phyloP scores from a whole-genome alignment of 2,329 filamentous ascomycete genomes.

The Claviceps citrina region DNA sequence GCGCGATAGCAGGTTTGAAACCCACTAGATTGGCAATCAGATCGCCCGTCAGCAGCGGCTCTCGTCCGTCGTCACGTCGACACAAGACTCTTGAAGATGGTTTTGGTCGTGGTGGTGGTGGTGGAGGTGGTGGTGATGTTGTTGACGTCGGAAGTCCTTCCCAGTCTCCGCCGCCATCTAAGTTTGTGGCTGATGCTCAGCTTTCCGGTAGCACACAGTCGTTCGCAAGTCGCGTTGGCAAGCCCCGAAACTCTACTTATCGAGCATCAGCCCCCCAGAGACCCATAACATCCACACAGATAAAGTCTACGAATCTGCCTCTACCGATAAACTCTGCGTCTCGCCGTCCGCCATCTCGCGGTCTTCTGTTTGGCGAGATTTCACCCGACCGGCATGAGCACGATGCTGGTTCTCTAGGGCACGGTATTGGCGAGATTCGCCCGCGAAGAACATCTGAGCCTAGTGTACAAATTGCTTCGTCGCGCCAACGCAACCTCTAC shows the following conservation, averaged over 20 bases:
- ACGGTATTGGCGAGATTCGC: conserved; percentile 41
- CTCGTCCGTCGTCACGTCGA: conserved; percentile 1
- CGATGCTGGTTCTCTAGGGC: conserved; percentile 36
- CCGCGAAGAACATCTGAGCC: conserved; percentile 56
- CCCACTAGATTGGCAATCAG: conserved; percentile 1
- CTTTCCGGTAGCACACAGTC: conserved; percentile 40
- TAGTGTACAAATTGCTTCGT: conserved; percentile 38
- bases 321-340: conserved; percentile 19
- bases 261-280: conserved; percentile 20
- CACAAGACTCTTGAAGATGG: conserved; percentile 7
- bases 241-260: conserved; percentile 26
- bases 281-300: conserved; percentile 19
- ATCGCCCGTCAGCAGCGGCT: not conserved
- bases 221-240: conserved; percentile 43
- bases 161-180: conserved; percentile 28
- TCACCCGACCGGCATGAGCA: conserved; percentile 42
- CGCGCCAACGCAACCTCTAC: conserved; percentile 39
- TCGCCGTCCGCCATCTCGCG: conserved; percentile 24
- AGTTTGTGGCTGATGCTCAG: conserved; percentile 34
- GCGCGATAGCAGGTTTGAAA: not conserved
- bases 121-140: not conserved
- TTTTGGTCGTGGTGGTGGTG: not conserved
- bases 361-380: conserved; percentile 63
- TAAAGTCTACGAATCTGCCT: conserved; percentile 20
- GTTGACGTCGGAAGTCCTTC: conserved; percentile 10